These are phyloP conservation scores for Rhizophora mangle DNA, from an alignment of 345 rosid genomes.

Conservation along the genomic window DNA sequence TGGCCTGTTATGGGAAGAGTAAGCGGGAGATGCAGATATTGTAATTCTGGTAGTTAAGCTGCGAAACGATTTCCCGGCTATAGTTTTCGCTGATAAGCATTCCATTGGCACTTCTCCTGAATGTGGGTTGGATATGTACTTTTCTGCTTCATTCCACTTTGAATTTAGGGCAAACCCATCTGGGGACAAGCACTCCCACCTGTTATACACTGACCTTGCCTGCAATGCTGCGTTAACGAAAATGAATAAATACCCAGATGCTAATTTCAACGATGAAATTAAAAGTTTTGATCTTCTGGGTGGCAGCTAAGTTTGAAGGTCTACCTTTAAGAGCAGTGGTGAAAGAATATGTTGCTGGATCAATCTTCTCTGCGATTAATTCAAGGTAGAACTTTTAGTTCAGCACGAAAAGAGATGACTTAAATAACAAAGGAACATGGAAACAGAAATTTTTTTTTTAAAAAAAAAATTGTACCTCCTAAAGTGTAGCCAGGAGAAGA, in stretches of 20 bases:
- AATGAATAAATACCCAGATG: not conserved
- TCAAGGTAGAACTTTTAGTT: not conserved
- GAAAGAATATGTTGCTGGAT: constrained; percentile 91
- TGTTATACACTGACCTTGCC: constrained; percentile 52
- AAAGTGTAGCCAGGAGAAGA: constrained; percentile 81
- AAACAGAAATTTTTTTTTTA: too few species aligned
- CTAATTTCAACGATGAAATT: too few species aligned
- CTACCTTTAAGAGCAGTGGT: constrained; percentile 79
- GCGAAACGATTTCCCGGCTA: constrained; percentile 70
- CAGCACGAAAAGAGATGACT: not conserved
- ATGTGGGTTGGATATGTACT: constrained; percentile 87
- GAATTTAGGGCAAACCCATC: constrained; percentile 84
- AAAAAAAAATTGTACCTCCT: constrained; percentile 1
- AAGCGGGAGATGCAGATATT: constrained; percentile 83
- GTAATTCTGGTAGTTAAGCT: constrained; percentile 40
- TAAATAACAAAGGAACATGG: too few species aligned
- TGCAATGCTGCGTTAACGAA: constrained; percentile 61
- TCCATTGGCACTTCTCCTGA: constrained; percentile 99
- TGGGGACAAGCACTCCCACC: constrained; percentile 65
- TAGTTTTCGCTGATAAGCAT: constrained; percentile 83
- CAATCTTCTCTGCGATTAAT: constrained; percentile 66
- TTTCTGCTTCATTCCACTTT: constrained; percentile 98
- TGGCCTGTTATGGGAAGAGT: constrained; percentile 35
- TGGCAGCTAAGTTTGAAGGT: too few species aligned
- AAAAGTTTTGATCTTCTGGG: too few species aligned